Conservation (phyloP, 306 rosid genomes). For the Acacia acuminata region DNA sequence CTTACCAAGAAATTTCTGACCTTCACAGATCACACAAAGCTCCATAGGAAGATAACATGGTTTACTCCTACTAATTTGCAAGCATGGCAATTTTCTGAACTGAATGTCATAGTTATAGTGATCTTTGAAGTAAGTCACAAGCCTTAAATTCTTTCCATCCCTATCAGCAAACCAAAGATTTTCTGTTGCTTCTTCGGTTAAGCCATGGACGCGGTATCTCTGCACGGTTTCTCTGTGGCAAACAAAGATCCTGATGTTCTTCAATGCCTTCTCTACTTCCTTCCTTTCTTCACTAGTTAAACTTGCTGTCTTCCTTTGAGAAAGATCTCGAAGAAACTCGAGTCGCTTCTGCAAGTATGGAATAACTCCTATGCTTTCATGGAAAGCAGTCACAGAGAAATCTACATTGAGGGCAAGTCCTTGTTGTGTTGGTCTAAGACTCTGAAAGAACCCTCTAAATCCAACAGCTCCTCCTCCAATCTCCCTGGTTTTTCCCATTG, state of each 20-base stretch:
- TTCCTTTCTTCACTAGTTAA: slow-evolving; percentile 70
- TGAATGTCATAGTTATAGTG: slow-evolving; percentile 94
- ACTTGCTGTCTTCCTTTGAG: slow-evolving; percentile 70
- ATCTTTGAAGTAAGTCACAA: slow-evolving; percentile 86
- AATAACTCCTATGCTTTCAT: slow-evolving; percentile 92
- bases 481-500: slow-evolving; percentile 83
- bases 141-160: slow-evolving; percentile 79
- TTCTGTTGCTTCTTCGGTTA: slow-evolving; percentile 89
- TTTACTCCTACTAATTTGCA: slow-evolving; percentile 92
- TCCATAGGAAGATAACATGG: slow-evolving; percentile 99
- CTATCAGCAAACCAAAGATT: slow-evolving; percentile 89
- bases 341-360: slow-evolving; percentile 92
- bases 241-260: slow-evolving; percentile 88
- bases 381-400: slow-evolving; percentile 95
- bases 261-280: slow-evolving; percentile 88
- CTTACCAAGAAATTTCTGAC: slow-evolving; percentile 95
- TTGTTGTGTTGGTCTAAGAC: slow-evolving; percentile 96
- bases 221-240: slow-evolving; percentile 98
- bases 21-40: slow-evolving; percentile 95
- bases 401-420: slow-evolving; percentile 94
- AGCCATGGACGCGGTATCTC: slow-evolving; percentile 81
- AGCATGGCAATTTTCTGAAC: slow-evolving; percentile 83
- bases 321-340: slow-evolving; percentile 77
- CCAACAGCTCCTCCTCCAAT: slow-evolving; percentile 98
- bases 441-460: slow-evolving; percentile 96